Base-by-base conservation (phyloP, 148 eudicot species). In the Euryodendron excelsum region DNA sequence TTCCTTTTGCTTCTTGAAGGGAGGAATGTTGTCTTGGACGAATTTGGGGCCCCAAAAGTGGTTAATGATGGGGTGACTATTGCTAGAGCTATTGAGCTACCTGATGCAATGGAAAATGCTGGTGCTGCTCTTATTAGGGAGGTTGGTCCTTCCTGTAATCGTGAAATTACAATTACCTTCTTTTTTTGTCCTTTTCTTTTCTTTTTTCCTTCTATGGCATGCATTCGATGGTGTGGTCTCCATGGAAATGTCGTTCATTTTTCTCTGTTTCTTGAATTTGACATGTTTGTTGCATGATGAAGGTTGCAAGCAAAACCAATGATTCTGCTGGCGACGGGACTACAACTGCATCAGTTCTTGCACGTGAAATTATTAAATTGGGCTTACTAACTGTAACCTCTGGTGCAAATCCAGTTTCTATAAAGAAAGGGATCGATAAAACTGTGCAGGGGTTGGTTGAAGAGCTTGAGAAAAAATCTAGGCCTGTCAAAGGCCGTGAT, bases 281-380 rank as follows among this genome's bases (percentile, higher is more conserved):
- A 45, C 37, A 69, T 45, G 34, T 48, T 55, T 50, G 59, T 68
- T 64, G 69, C 56, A 33, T 60, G 61, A 1, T 79, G 59, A 73
- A 92, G 96, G 99, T 96, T 82, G 99, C 99, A 0, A 93, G 98
- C 85, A 93, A 90, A 82, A 93, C 99, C 20, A 96, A 96, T 80
- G 99, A 96, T 76, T 90, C 99, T 52, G 99, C 99, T 82, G 99
- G 99, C 72, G 99, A 96, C 79, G 99, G 99, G 4, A 96, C 99
- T 27, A 96, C 99, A 52, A 96, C 99, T 39, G 99, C 99, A 10
- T 87, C 97, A 6, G 89, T 96, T 65, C 90, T 96, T 83, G 99
- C 99, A 27, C 98, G 98, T 72, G 98, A 93, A 79, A 92, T 96
- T 62, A 93, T 96, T 59, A 88, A 83, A 78, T 89, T 90, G 72